Evolutionary conservation across 768 basidiomycete species (phyloP).

Genomic region (Collybiopsis luxurians): DNA sequence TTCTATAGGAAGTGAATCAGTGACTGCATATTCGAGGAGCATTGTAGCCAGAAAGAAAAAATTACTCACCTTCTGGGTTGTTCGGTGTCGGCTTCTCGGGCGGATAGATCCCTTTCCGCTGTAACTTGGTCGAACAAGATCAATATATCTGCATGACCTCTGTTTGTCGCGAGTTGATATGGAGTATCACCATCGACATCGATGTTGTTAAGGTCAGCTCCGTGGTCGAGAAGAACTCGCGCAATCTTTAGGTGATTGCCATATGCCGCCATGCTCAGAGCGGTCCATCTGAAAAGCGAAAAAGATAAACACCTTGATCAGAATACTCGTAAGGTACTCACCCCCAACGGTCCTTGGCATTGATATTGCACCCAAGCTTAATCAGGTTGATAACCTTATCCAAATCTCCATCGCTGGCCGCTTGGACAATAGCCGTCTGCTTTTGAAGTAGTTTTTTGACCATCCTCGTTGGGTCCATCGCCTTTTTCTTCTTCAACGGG

Average conservation of each 20-base stretch:
- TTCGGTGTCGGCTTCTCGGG: conserved; percentile 7
- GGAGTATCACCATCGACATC: conserved; percentile 17
- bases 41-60: no score
- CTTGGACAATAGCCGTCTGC: conserved; percentile 16
- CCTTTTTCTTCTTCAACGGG: not conserved
- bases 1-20: no score
- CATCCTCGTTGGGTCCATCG: conserved; percentile 10
- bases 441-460: conserved; percentile 15
- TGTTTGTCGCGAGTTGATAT: conserved; percentile 10
- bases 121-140: conserved; percentile 16
- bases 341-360: conserved; percentile 5
- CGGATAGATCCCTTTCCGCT: conserved; percentile 7
- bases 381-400: conserved; percentile 12
- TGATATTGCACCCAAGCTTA: conserved; percentile 11
- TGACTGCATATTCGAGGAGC: no score
- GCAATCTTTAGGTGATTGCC: conserved; percentile 15
- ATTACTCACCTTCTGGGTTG: not conserved
- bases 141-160: conserved; percentile 14
- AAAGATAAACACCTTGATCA: not conserved
- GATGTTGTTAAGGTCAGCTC: conserved; percentile 15
- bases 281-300: conserved; percentile 13
- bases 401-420: conserved; percentile 16
- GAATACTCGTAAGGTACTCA: not conserved
- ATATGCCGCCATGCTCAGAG: conserved; percentile 17
- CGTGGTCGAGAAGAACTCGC: conserved; percentile 14